Evolutionary conservation across 169 alveolate genomes (phyloP), one percentile per base, ranked within the genome.

Genomic region (Amoebophrya sp.): DNA sequence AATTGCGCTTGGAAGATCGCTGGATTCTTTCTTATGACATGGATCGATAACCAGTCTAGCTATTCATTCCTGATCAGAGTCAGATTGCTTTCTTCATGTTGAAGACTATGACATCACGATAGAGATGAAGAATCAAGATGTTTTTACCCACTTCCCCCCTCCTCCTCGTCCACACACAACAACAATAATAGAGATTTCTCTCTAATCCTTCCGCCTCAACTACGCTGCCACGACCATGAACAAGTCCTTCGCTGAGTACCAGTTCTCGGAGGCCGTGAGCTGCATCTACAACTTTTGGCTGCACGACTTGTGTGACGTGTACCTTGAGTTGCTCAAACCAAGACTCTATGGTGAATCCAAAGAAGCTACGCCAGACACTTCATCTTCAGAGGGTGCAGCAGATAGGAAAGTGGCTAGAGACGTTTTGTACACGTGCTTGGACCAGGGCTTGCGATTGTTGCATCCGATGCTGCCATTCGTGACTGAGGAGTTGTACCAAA

Each of bases 231-330:
- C 90, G 41, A 54, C 91, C 89, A 94, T 95, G 3, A 97, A 98
- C 94, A 94, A 94, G 90, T 95, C 96, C 53, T 96, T 98, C 93
- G 98, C 96, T 54, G 93, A 94, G 47, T 98, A 96, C 95, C 97
- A 97, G 90, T 98, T 98, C 40, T 98, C 99, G 40, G 99, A 98
- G 36, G 99, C 97, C 33, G 99, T 98, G n/a, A 95, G 96, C 91
- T 96, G 97, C 36, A 94, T 98, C 0, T 97, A 98, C 94, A 96
- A 96, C 92, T 98, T 98, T 95, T 98, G 99, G 99, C 98, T 98
- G 53, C 97, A 99, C 93, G 99, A 98, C 40, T 95, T 99, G 38
- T 98, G 99, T 92, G 99, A 99, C 96, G 96, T 97, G 78, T 99
- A 99, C 95, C 95, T 99, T 78, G 99, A 99, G 95, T 95, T 97